phyloP scores from a whole-genome alignment of 441 rosid species.

The Adansonia rubrostipa region DNA sequence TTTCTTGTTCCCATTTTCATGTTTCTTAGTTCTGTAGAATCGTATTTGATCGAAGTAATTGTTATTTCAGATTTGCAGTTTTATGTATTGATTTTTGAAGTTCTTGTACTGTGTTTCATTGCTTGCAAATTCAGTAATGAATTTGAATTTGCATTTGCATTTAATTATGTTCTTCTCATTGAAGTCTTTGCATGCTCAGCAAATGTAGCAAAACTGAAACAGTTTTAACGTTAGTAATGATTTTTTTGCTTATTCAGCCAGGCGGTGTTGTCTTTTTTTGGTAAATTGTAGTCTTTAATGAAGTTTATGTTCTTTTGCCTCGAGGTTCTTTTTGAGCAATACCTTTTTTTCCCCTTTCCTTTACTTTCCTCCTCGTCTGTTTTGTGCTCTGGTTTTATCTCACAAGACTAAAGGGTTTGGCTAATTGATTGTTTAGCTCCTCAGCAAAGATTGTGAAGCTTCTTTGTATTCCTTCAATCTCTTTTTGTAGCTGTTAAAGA shows the following conservation, averaged over 20 bases:
- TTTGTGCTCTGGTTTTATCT: background rate
- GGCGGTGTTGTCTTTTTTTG: background rate
- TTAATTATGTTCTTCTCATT: conserved; percentile 4
- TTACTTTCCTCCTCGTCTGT: background rate
- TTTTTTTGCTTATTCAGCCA: background rate
- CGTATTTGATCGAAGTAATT: conserved; percentile 10
- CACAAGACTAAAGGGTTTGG: background rate
- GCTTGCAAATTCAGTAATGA: conserved; percentile 7
- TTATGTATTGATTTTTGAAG: background rate
- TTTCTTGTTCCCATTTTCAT: background rate
- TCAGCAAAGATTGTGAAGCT: conserved; percentile 23
- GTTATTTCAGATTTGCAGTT: background rate
- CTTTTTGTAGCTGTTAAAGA: conserved; percentile 13
- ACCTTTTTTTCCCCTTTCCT: background rate
- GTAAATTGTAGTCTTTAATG: background rate
- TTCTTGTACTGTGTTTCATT: background rate
- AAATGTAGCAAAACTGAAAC: background rate
- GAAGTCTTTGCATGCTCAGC: conserved; percentile 5
- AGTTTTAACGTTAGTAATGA: background rate
- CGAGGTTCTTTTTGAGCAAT: background rate
- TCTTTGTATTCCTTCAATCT: conserved; percentile 8
- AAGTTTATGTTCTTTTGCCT: background rate
- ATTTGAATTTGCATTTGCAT: background rate
- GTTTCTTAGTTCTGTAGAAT: background rate
- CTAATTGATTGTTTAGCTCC: conserved; percentile 19